Evolutionary conservation across 805 yeast species (phyloP), one percentile per base, ranked within the genome.

Genomic region (Isabelozyma heimii): DNA sequence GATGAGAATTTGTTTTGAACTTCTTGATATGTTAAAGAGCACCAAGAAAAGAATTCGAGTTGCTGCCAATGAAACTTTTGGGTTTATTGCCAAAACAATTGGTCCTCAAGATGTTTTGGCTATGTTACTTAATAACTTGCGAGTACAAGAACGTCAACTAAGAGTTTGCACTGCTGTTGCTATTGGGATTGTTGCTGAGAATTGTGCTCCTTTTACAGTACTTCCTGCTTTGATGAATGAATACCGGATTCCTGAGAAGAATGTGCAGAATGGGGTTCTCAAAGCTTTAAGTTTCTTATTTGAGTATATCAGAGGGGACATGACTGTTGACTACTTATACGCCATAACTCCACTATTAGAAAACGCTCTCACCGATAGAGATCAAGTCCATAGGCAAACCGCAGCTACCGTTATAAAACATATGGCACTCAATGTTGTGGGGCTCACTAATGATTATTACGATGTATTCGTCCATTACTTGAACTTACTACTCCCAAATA

Each of bases 131-230:
- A 89, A 88, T 57, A 92, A 92, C 57, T 72, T 94, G 55, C 79
- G 89, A 51, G 96, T 91, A 7, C 98, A 92, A 63, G 98, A 94
- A 62, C 87, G 99, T 61, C 99, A 94, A 69, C 76, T 89, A 40
- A 85, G 99, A 61, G 97, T 94, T 8, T 92, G 97, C 65, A 90
- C 98, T 0, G 97, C 99, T 5, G 97, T 94, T 39, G 99, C 99
- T 0, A 89, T 94, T 55, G 99, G 96, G 37, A 91, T 94, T 56
- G 96, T 94, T 8, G 98, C 98, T 0, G 94, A 91, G 50, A 83
- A 87, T 0, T 94, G 98, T 66, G 82, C 89, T 0, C 97, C 98
- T 0, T 94, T 88, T 67, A 89, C 97, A 0, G 96, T 92, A 0
- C 66, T 94, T 8, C 99, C 99, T 0, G 96, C 97, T 0, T 71